Conservation (phyloP, 1,139 yeast species). For the Candida tetrigidarum region DNA sequence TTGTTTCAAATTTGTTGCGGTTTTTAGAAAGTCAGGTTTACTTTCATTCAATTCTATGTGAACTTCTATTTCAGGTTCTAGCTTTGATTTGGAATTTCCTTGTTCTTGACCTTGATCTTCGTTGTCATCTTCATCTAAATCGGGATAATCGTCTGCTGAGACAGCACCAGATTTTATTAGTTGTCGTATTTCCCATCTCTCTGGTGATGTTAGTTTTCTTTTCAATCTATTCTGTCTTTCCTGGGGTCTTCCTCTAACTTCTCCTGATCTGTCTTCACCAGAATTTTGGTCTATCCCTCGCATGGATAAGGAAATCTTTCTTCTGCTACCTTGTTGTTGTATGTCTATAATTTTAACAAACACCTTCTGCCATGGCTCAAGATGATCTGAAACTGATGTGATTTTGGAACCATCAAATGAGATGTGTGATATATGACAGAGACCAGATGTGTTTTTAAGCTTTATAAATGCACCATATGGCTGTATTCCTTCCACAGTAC, state of each 20-base stretch:
- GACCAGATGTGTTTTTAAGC: slow-evolving; percentile 48
- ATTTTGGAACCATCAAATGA: slow-evolving; percentile 52
- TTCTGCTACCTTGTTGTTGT: slow-evolving; percentile 27
- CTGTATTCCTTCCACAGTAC: slow-evolving; percentile 61
- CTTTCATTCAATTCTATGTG: slow-evolving; percentile 75
- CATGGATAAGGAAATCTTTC: slow-evolving; percentile 67
- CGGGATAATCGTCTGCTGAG: slow-evolving; percentile 73
- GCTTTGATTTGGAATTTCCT: slow-evolving; percentile 27
- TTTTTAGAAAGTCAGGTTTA: slow-evolving; percentile 75
- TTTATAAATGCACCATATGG: slow-evolving; percentile 79
- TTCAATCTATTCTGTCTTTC: slow-evolving; percentile 23
- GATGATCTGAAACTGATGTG: slow-evolving; percentile 60
- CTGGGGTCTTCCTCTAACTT: slow-evolving; percentile 16
- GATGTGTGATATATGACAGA: slow-evolving; percentile 79
- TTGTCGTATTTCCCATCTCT: slow-evolving; percentile 89
- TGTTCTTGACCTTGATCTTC: too few relatives aligned
- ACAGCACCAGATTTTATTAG: slow-evolving; percentile 80
- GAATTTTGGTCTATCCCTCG: slow-evolving; percentile 73
- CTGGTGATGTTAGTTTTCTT: slow-evolving; percentile 77
- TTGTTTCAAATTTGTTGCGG: slow-evolving; percentile 32
- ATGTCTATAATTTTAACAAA: slow-evolving; percentile 63
- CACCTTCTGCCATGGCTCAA: slow-evolving; percentile 62
- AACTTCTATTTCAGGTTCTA: slow-evolving; percentile 56
- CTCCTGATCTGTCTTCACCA: slow-evolving; percentile 49
- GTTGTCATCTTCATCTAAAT: slow-evolving; percentile 46